These are phyloP conservation scores for Alternaria gansuensis DNA, from an alignment of 2,329 filamentous ascomycete genomes.

Conservation along the genomic window DNA sequence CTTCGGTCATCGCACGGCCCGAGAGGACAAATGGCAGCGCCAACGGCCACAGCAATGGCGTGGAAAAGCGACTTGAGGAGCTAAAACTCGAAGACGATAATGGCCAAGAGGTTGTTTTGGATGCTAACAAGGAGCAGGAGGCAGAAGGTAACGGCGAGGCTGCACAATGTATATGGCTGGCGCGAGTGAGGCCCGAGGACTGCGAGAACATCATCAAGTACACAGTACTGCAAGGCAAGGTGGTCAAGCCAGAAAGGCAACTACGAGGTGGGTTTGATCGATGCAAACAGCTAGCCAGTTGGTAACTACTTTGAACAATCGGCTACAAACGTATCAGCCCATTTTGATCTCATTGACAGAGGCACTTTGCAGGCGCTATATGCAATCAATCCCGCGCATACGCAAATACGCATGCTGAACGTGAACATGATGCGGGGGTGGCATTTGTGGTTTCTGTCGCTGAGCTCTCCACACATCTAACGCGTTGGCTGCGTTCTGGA, in stretches of 20 bases:
- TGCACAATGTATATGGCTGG: slow-evolving; percentile 92
- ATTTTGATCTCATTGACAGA: no score
- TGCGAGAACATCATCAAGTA: slow-evolving; percentile 91
- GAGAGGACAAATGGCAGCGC: slow-evolving; percentile 24
- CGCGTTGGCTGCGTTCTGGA: neutral
- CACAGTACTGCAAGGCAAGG: slow-evolving; percentile 90
- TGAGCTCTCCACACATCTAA: neutral
- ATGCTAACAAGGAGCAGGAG: slow-evolving; percentile 50
- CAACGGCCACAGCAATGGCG: slow-evolving; percentile 36
- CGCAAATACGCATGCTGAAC: neutral
- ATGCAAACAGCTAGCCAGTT: slow-evolving; percentile 80
- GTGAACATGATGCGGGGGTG: neutral
- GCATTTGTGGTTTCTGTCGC: neutral
- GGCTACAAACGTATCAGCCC: no score
- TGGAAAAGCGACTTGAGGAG: slow-evolving; percentile 49
- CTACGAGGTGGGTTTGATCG: slow-evolving; percentile 91
- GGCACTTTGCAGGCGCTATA: no score
- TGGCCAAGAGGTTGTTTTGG: slow-evolving; percentile 46
- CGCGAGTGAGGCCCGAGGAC: slow-evolving; percentile 83
- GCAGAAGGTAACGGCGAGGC: slow-evolving; percentile 60
- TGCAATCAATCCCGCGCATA: neutral
- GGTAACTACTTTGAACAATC: slow-evolving; percentile 62
- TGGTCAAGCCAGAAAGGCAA: slow-evolving; percentile 87
- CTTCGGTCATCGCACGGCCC: slow-evolving; percentile 33
- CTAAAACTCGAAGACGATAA: slow-evolving; percentile 53